A percentile compares a stretch with the other conserved stretches of the same genome.
Evolutionary conservation across 352 stramenopile species (phyloP).

Genomic region (Pythium folliculosum): DNA sequence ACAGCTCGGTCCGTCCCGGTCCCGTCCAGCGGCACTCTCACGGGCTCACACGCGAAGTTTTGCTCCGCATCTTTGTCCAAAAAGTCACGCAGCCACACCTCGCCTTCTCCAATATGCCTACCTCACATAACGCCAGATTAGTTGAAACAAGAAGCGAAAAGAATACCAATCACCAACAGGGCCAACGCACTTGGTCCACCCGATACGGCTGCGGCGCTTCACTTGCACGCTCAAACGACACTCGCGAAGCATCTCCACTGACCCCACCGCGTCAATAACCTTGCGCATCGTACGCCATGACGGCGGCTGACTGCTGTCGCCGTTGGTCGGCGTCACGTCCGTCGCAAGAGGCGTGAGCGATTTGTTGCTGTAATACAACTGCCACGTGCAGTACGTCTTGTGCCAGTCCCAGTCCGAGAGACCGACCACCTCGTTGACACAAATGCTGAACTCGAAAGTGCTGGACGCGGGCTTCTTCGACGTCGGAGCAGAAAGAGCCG

Average conservation of each 20-base stretch:
- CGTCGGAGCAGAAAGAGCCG: too few relatives aligned
- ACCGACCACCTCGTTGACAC: background rate
- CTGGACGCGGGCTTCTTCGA: background rate
- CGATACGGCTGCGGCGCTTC: slow-evolving; percentile 9
- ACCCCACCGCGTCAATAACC: background rate
- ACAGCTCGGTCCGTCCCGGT: background rate
- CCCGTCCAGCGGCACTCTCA: background rate
- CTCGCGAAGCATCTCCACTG: slow-evolving; percentile 18
- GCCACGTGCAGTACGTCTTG: slow-evolving; percentile 27
- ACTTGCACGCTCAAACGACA: slow-evolving; percentile 14
- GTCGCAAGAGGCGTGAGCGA: background rate
- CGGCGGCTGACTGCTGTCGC: background rate
- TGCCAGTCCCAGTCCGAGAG: slow-evolving; percentile 23
- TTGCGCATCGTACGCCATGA: slow-evolving; percentile 13
- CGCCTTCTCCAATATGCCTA: background rate
- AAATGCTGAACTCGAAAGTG: background rate
- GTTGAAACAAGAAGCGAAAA: background rate
- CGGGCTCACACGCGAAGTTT: background rate
- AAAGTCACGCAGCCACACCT: background rate
- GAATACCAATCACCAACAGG: background rate
- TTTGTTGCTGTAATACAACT: slow-evolving; percentile 9
- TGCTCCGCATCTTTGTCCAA: background rate
- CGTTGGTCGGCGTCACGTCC: background rate
- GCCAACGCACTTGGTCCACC: background rate
- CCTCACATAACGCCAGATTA: background rate